Conservation (phyloP, 2,329 filamentous ascomycete species). For the Penicillium sumatraense region DNA sequence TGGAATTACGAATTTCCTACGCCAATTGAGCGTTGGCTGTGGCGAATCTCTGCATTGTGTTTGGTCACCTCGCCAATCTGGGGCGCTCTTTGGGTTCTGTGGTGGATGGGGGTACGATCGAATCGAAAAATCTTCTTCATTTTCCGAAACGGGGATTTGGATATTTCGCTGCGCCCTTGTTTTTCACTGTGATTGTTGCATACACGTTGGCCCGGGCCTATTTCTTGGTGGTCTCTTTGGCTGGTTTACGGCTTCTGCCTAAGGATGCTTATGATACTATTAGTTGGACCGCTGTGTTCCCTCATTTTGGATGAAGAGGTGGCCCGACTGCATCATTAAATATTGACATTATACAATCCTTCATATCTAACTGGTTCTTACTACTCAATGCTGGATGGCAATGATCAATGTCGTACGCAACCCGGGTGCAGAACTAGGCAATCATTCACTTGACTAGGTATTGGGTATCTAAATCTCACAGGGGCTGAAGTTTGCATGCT, state of each 20-base stretch:
- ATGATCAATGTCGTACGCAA: too few relatives aligned
- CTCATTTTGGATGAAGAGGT: background rate
- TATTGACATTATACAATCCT: too few relatives aligned
- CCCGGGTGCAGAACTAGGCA: too few relatives aligned
- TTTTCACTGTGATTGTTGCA: background rate
- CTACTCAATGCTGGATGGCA: too few relatives aligned
- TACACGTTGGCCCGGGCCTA: background rate
- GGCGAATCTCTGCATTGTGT: background rate
- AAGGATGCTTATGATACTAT: background rate
- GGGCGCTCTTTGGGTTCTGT: background rate
- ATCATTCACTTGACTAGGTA: too few relatives aligned
- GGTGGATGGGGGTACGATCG: slow-evolving; percentile 1
- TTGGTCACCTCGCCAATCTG: background rate
- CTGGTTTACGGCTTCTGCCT: background rate
- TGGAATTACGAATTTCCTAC: background rate
- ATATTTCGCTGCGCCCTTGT: background rate
- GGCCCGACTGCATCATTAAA: background rate
- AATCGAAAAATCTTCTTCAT: background rate
- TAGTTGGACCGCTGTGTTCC: background rate
- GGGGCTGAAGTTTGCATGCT: background rate
- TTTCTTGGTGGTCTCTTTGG: background rate
- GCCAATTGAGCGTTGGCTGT: background rate
- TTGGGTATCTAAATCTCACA: too few relatives aligned
- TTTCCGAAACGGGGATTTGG: background rate
- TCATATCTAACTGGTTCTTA: too few relatives aligned